These are phyloP conservation scores for Vaccinium macrocarpon DNA, from an alignment of 148 eudicot species.

Conservation along the genomic window DNA sequence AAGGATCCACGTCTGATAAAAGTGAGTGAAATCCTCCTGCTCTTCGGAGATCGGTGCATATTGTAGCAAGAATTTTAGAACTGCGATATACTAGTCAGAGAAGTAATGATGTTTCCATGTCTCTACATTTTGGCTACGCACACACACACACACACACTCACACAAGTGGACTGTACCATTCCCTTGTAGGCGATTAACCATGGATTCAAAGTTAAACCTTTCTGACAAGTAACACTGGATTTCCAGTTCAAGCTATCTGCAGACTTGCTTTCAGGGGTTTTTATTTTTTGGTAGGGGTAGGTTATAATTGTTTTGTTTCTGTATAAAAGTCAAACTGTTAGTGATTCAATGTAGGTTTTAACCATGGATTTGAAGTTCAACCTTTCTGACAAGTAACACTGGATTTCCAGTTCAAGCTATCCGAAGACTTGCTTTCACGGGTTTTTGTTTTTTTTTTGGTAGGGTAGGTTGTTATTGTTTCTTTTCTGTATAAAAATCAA, in stretches of 20 bases:
- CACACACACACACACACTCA: too few species aligned
- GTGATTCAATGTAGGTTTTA: not conserved
- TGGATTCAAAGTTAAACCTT: not conserved
- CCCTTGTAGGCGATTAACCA: not conserved
- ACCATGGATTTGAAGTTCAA: not conserved
- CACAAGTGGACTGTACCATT: not conserved
- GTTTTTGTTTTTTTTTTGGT: constrained; percentile 3
- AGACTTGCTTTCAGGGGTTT: not conserved
- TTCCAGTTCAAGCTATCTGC: not conserved
- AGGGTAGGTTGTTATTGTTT: not conserved
- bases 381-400: not conserved
- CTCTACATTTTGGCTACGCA: not conserved
- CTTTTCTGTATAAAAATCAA: not conserved
- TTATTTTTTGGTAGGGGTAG: not conserved
- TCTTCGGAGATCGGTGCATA: constrained; percentile 7
- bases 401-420: not conserved
- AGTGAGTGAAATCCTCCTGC: constrained; percentile 51
- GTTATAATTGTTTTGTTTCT: not conserved
- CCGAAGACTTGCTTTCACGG: not conserved
- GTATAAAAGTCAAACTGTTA: not conserved
- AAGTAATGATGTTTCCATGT: not conserved
- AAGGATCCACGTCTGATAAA: constrained; percentile 78
- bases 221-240: not conserved
- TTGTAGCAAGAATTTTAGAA: constrained; percentile 3
- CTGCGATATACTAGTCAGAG: not conserved